These are phyloP conservation scores for Dactylonectria estremocensis DNA, from an alignment of 2,329 filamentous ascomycete genomes.

Conservation along the genomic window DNA sequence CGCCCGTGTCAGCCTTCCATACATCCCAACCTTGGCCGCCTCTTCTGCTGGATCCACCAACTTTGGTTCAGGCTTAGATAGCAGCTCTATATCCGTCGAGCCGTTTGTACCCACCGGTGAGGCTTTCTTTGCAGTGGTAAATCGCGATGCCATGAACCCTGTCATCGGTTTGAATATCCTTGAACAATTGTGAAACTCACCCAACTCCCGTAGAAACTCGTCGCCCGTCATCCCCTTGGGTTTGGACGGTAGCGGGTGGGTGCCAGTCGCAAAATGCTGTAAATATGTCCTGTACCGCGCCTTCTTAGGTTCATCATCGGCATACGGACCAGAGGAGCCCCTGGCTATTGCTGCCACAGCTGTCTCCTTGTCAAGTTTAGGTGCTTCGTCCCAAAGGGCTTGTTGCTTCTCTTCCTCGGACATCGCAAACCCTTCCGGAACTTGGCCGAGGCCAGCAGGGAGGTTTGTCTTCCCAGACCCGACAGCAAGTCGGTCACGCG, in stretches of 20 bases:
- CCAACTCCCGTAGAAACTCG: slow-evolving; percentile 85
- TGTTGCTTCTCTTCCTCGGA: slow-evolving; percentile 75
- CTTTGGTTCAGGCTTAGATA: slow-evolving; percentile 54
- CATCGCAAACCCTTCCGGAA: slow-evolving; percentile 75
- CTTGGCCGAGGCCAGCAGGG: slow-evolving; percentile 83
- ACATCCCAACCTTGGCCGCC: slow-evolving; percentile 93
- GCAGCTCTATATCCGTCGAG: slow-evolving; percentile 39
- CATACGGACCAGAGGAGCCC: slow-evolving; percentile 80
- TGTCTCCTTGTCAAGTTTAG: slow-evolving; percentile 75
- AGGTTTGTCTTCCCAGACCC: slow-evolving; percentile 84
- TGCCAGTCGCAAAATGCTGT: slow-evolving; percentile 74
- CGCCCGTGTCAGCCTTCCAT: slow-evolving; percentile 87
- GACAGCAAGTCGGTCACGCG: slow-evolving; percentile 82
- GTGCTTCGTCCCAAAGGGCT: slow-evolving; percentile 71
- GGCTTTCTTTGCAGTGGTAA: slow-evolving; percentile 78
- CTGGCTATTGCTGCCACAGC: slow-evolving; percentile 79
- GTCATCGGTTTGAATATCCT: slow-evolving; percentile 91
- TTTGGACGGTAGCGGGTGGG: slow-evolving; percentile 66
- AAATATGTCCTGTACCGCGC: slow-evolving; percentile 87
- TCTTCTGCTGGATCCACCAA: slow-evolving; percentile 81
- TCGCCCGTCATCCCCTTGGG: slow-evolving; percentile 67
- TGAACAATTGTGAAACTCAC: slow-evolving; percentile 78
- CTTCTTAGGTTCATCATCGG: slow-evolving; percentile 84
- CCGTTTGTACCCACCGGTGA: slow-evolving; percentile 47
- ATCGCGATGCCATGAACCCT: slow-evolving; percentile 92